Conservation (phyloP, 2,329 filamentous ascomycete species). For the Aspergillus quadrilineatus region DNA sequence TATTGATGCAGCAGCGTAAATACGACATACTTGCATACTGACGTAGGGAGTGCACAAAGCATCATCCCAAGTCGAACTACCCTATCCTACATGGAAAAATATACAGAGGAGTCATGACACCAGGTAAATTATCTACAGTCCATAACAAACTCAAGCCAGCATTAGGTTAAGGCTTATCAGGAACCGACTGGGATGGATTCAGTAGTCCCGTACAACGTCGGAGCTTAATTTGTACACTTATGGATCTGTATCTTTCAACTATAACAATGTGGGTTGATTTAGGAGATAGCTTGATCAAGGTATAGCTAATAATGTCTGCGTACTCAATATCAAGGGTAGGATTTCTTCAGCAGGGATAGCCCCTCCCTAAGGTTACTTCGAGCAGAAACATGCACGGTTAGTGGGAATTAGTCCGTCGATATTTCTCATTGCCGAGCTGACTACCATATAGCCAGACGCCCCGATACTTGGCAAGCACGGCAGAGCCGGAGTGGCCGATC, state of each 20-base stretch:
- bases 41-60: too few relatives aligned
- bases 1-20: too few relatives aligned
- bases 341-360: background rate
- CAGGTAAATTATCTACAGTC: too few relatives aligned
- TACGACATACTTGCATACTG: too few relatives aligned
- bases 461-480: conserved; percentile 1
- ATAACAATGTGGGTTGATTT: background rate
- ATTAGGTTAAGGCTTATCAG: too few relatives aligned
- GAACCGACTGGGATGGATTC: background rate
- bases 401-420: background rate
- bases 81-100: too few relatives aligned
- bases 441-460: background rate
- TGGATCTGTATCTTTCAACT: background rate
- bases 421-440: background rate
- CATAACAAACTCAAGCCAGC: too few relatives aligned
- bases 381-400: background rate
- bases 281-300: background rate
- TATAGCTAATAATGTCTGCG: too few relatives aligned
- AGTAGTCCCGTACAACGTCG: background rate
- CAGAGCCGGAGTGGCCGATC: background rate
- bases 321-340: background rate
- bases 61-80: too few relatives aligned
- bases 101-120: too few relatives aligned
- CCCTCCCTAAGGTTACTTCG: background rate
- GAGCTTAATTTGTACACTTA: background rate